Evolutionary conservation across 2,329 filamentous ascomycete species (phyloP), one percentile per base, ranked within the genome.

Genomic region (Madurella mycetomatis): DNA sequence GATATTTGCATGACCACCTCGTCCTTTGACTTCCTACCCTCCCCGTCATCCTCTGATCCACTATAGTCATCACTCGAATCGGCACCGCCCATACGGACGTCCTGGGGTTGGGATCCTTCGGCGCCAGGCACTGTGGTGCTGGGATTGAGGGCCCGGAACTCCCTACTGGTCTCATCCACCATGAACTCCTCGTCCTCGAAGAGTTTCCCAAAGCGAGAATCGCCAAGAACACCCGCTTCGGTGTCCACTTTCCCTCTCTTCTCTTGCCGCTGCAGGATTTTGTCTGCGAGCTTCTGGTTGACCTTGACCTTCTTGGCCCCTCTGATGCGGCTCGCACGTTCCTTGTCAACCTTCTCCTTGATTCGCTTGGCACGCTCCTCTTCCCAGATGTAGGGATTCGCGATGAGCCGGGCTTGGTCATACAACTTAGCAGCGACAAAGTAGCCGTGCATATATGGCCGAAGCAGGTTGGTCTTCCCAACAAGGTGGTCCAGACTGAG

Each of bases 391-490:
- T 95, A 95, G 0, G 94, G 94, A 72, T 97, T 96, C 47, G 88
- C 87, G 64, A 97, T 96, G 56, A 99, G 76, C 52, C 89, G 81
- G 16, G 94, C 94, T 70, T 99, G 92, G 68, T 99, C 95, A 70
- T 99, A 97, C 25, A 99, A 74, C 66, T 92, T 90, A 64, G 95
- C 92, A 37, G 89, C 90, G 47, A 99, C 92, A 73, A 99, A 99
- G 78, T 94, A 97, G 64, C 94, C 95, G 69, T 99, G 94, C 95
- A 99, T 99, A 69, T 99, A 99, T 42, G 94, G 94, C 43, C 92
- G 82, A 41, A 99, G 76, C 17, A 97, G 76, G 66, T 89, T 94
- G 30, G 91, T 95, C 64, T 90, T 92, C 61, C 92, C 92, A 54
- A 99, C 81, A 46, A 99, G 78, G 68, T 97, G 92, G 50, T 89